Evolutionary conservation across 2,329 filamentous ascomycete species (phyloP), one percentile per base, ranked within the genome.

Genomic region (Herpotrichia juniperi): DNA sequence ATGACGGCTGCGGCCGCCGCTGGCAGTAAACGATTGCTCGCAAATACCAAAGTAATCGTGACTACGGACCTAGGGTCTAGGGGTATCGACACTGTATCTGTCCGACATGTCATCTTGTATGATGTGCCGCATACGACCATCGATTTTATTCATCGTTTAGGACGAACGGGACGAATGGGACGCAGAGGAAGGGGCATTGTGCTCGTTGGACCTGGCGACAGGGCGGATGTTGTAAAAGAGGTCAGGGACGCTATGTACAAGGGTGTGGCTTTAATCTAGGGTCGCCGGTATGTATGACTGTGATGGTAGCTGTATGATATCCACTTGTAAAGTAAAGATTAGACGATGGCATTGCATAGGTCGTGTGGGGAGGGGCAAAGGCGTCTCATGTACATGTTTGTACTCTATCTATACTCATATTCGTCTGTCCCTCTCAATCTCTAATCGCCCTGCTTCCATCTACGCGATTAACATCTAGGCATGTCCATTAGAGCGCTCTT

Each of bases 41-140:
- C 83, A 26, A 93, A 93, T 67, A 92, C 89, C 39, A 96, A 92
- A 73, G 93, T 96, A 10, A 84, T 99, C 32, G 93, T 99, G 2
- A 94, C 92, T 11, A 99, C 94, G 0, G 94, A 99, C 73, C 78
- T 99, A 51, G 91, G 91, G 4, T 96, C 92, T 5, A 81, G 94
- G 61, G 94, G 94, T 57, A 96, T 99, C 64, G 94, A 99, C 73
- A 99, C 94, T 0, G 77, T 97, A 25, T 89, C 91, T 16, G 93
- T 97, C 16, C 84, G 90, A 51, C 91, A 96, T 61, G 94, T 99
- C 46, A 88, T 99, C 48, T 78, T 99, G 22, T 97, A 96, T 73
- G 92, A 99, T 71, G 93, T 99, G n/a, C 94, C 94, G 4, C 93
- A 97, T 70, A 96, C 91, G 0, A 96, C 92, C 0, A 96, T 99